These are phyloP conservation scores for Mycosphaerella arachidis DNA, from an alignment of 2,329 filamentous ascomycete genomes.

Conservation along the genomic window DNA sequence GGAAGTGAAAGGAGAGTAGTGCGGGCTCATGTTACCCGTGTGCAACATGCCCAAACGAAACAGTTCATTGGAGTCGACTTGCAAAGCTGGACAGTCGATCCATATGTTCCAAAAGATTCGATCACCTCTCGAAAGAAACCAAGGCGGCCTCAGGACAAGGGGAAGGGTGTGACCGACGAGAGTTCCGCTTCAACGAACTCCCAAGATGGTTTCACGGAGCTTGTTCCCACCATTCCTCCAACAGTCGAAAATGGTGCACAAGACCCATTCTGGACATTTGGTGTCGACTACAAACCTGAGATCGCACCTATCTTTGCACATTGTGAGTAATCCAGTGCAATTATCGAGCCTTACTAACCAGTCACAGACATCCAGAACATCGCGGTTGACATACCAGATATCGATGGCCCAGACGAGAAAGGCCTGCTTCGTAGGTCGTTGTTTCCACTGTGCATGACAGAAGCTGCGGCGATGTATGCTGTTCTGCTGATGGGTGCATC, in stretches of 20 bases:
- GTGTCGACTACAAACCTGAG: constrained; percentile 17
- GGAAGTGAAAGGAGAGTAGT: constrained; percentile 18
- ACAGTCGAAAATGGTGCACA: constrained; percentile 5
- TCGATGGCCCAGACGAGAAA: constrained; percentile 34
- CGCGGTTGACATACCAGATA: constrained; percentile 40
- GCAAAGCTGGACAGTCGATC: constrained; percentile 20
- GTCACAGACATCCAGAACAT: constrained; percentile 25
- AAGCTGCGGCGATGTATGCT: constrained; percentile 37
- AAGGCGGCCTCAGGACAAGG: not conserved
- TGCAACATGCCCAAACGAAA: constrained; percentile 17
- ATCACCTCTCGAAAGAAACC: not conserved
- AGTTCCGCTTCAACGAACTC: not conserved
- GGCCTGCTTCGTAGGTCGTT: constrained; percentile 36
- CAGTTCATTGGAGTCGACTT: constrained; percentile 12
- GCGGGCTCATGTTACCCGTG: constrained; percentile 19
- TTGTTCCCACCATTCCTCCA: not conserved
- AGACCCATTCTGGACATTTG: constrained; percentile 20
- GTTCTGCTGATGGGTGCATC: constrained; percentile 40
- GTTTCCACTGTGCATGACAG: constrained; percentile 38
- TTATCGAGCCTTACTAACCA: not conserved
- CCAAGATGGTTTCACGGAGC: not conserved
- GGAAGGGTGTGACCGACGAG: not conserved
- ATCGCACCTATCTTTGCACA: constrained; percentile 18
- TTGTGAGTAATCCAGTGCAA: not conserved
- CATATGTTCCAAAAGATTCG: constrained; percentile 12